phyloP scores from a whole-genome alignment of 2,329 filamentous ascomycete species.

The Onygenales sp. region DNA sequence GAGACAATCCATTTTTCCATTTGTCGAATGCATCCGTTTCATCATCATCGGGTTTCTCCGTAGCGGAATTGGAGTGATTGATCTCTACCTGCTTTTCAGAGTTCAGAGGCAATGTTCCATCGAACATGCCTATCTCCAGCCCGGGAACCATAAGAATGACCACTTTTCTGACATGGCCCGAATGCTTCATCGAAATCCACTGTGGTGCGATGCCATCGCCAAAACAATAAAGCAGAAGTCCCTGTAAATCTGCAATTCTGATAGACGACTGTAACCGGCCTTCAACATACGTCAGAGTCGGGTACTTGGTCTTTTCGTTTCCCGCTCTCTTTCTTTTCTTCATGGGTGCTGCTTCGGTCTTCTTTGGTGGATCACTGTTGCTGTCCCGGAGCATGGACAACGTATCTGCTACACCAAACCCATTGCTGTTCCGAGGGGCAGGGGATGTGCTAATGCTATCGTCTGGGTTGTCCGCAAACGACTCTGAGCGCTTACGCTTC shows the following conservation, averaged over 20 bases:
- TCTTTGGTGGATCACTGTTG: neutral
- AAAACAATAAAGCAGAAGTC: constrained; percentile 50
- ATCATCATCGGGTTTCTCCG: constrained; percentile 8
- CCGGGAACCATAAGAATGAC: constrained; percentile 89
- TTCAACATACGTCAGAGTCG: constrained; percentile 43
- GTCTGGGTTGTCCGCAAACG: constrained; percentile 13
- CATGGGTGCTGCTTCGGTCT: constrained; percentile 10
- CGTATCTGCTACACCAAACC: constrained; percentile 2
- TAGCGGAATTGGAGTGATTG: constrained; percentile 4
- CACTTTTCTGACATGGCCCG: constrained; percentile 55
- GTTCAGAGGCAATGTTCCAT: constrained; percentile 38
- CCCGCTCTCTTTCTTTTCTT: constrained; percentile 28
- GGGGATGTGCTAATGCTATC: constrained; percentile 15
- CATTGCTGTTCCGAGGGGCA: constrained; percentile 6
- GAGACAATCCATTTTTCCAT: constrained; percentile 32
- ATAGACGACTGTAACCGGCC: constrained; percentile 47
- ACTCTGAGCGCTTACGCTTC: constrained; percentile 25
- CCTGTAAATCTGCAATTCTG: constrained; percentile 50
- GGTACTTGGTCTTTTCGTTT: constrained; percentile 41
- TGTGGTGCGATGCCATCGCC: constrained; percentile 54
- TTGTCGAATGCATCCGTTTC: constrained; percentile 25
- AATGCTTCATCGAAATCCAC: constrained; percentile 53
- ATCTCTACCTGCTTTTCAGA: constrained; percentile 21
- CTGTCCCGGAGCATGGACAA: neutral
- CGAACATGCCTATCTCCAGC: constrained; percentile 83